Base-by-base conservation (phyloP, 179 eudicot genomes). In the Silene coronaria region DNA sequence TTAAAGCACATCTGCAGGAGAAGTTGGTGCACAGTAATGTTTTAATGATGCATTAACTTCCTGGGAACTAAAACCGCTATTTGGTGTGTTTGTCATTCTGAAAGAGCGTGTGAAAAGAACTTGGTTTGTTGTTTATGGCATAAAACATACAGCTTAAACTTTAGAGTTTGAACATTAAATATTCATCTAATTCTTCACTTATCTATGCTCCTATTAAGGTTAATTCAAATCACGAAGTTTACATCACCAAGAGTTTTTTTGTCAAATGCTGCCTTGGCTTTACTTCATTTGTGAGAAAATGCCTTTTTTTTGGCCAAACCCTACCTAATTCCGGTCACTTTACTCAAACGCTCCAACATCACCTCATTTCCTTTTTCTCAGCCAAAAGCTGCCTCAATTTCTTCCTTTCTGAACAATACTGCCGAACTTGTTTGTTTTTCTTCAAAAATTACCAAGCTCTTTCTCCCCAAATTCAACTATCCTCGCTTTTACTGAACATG, bases 1-100 rank as follows among this genome's bases (percentile, higher is more conserved):
- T 89, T 82, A 51, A 95, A 86, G 88, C 93, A 92, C 91, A 92
- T 90, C 99, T 95, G 90, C 76, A 76, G 28, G 55, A 76, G 19
- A 75, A 21, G 64, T 27, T 22, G 46, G 23, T 28, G 58, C 22
- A 57, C 67, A 73, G 24, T 27, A 53, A 57, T 27, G 34, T n/a
- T 27, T 17, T 9, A 71, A 71, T 55, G 60, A 27, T 19, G 24
- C 61, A 63, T 28, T 21, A 16, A 66, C 7, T 17, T 55, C 27
- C 16, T 9, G 0, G 51, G 72, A 23, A 60, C 14, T 2, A 71
- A 16, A 68, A 71, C 32, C 4, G 65, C 32, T 28, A 55, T 55
- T 61, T 24, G 6, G 45, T 17, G 45, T 17, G 12, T 61, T 26
- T 14, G 59, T 63, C 9, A 27, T 23, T 30, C 28, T 1, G 9